A percentile compares a stretch with the other conserved stretches of the same genome.
phyloP scores from a whole-genome alignment of 495 filamentous ascomycete species.

The Hamigera avellanea region DNA sequence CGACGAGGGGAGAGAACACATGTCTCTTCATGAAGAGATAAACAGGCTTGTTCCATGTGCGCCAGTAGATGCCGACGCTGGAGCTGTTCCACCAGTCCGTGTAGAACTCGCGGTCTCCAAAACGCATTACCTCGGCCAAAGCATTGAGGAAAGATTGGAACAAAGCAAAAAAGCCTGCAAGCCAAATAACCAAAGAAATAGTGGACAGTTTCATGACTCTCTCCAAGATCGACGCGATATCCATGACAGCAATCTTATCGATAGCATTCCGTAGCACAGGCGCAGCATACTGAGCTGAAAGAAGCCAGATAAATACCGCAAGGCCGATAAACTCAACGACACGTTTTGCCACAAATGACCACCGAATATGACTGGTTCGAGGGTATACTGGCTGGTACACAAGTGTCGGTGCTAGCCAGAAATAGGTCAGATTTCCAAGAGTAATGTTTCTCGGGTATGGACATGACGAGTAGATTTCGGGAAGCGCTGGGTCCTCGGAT shows the following conservation, averaged over 20 bases:
- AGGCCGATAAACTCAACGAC: slow-evolving; percentile 63
- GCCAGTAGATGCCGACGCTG: slow-evolving; percentile 81
- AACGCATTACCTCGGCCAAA: slow-evolving; percentile 77
- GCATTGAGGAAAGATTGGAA: slow-evolving; percentile 88
- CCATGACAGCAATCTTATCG: slow-evolving; percentile 68
- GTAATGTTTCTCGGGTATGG: slow-evolving; percentile 89
- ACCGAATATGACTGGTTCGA: slow-evolving; percentile 62
- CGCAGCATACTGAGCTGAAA: slow-evolving; percentile 83
- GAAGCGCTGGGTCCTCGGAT: slow-evolving; percentile 43
- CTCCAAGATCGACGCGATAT: slow-evolving; percentile 74
- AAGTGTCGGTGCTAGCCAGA: slow-evolving; percentile 93
- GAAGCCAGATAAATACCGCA: slow-evolving; percentile 83
- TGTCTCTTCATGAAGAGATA: slow-evolving; percentile 93
- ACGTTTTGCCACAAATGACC: slow-evolving; percentile 76
- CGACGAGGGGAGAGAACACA: slow-evolving; percentile 74
- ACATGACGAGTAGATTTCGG: slow-evolving; percentile 68
- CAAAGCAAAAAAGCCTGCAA: slow-evolving; percentile 90
- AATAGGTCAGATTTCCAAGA: slow-evolving; percentile 74
- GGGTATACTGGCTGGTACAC: slow-evolving; percentile 97
- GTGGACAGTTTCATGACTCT: slow-evolving; percentile 89
- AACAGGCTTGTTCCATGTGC: slow-evolving; percentile 94
- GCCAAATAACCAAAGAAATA: slow-evolving; percentile 88
- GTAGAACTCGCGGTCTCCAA: slow-evolving; percentile 91
- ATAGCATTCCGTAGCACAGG: slow-evolving; percentile 83
- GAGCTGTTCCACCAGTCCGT: slow-evolving; percentile 95